Evolutionary conservation across 2,329 filamentous ascomycete genomes (phyloP), one percentile per base, ranked within the genome.

Genomic region (Arthrobotrys sinensis): DNA sequence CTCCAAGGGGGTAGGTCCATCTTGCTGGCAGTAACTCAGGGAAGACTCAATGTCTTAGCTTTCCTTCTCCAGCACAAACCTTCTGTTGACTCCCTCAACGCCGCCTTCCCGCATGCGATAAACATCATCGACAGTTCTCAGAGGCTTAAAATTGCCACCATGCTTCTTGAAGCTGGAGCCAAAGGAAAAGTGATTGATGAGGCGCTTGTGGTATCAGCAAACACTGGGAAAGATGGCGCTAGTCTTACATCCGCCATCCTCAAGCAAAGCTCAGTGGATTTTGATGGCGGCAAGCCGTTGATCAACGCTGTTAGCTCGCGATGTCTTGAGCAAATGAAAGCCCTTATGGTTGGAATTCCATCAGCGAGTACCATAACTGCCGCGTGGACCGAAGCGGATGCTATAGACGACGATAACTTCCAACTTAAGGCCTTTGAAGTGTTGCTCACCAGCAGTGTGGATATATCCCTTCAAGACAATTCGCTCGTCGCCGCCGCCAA

Each of bases 111-210:
- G 36, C 34, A 45, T 21, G 65, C 65, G 14, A 16, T 68, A 16
- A 14, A 21, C 24, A 32, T 68, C 11, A 32, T 6, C 19, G 65
- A 55, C 11, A 10, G 21, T 8, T 48, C 48, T 45, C 40, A 16
- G 24, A 55, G 65, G 34, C 65, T 68, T 46, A 24, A 46, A 32
- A 60, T 68, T n/a, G 52, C 65, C 3, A 55, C 48, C 6, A 68
- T 68, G 65, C 10, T 68, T 45, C 48, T 68, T 4, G 65, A 68
- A n/a, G 65, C 65, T 8, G 65, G 65, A 45, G 48, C 52, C 48
- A 68, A 45, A 28, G 65, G 65, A 1, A 60, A 57, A n/a, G 65
- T 55, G 32, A 36, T 68, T 14, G 65, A 68, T 48, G 65, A 55
- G 4, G 65, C 65, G 34, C 65, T 68, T 48, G 65, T 57, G 36